Percentiles rank a stretch among this genome's conserved stretches.
Conservation (phyloP, 371 early-diverging fungal species). For the Apophysomyces ossiformis region DNA sequence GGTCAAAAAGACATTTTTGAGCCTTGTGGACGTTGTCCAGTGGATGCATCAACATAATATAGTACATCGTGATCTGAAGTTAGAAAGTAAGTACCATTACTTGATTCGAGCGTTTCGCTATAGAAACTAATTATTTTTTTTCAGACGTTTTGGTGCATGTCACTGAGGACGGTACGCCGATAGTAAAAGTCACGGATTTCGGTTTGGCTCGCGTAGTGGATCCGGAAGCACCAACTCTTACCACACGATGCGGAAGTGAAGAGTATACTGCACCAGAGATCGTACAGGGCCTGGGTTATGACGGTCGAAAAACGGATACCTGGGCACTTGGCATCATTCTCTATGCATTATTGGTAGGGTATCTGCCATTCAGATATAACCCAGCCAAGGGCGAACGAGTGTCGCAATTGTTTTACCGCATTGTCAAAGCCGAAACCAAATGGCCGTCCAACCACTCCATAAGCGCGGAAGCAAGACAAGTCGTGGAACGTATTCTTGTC, state of each 20-base stretch:
- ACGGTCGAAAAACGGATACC: slow-evolving; percentile 68
- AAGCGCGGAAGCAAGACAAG: slow-evolving; percentile 30
- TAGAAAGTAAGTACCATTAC: slow-evolving; percentile 64
- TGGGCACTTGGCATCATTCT: slow-evolving; percentile 80
- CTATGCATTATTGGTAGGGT: slow-evolving; percentile 61
- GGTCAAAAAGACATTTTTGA: slow-evolving; percentile 44
- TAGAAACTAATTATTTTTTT: neutral
- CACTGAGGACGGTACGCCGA: slow-evolving; percentile 36
- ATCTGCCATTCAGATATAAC: slow-evolving; percentile 29
- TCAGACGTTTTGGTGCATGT: slow-evolving; percentile 41
- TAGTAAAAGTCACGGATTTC: slow-evolving; percentile 74
- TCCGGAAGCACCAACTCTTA: slow-evolving; percentile 42
- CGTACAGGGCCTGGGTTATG: slow-evolving; percentile 65
- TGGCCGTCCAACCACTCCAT: slow-evolving; percentile 30
- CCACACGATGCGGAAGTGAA: slow-evolving; percentile 72
- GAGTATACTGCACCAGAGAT: slow-evolving; percentile 92
- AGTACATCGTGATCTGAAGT: slow-evolving; percentile 80
- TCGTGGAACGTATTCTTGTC: slow-evolving; percentile 30
- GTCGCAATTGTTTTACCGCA: slow-evolving; percentile 36
- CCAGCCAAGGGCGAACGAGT: slow-evolving; percentile 26
- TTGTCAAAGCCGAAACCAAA: slow-evolving; percentile 30
- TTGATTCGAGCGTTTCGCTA: too few relatives aligned
- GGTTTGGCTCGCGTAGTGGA: slow-evolving; percentile 66
- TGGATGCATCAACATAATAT: slow-evolving; percentile 75
- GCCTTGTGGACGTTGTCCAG: slow-evolving; percentile 63